Base-by-base conservation (phyloP, 2,329 filamentous ascomycete species). In the Trichophyton simii region DNA sequence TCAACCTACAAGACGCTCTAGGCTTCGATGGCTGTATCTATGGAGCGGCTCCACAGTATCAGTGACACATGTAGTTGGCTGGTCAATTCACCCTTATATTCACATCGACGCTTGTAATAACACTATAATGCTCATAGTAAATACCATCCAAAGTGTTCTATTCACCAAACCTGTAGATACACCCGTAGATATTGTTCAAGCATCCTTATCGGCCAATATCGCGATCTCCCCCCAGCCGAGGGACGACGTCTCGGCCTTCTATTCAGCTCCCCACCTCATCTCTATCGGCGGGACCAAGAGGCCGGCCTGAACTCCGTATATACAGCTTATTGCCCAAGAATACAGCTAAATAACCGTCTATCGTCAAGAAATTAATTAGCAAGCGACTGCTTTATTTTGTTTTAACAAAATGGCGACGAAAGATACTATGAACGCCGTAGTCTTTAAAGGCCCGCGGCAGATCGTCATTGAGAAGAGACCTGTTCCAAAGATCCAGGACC, bases 351-450 rank as follows among this genome's bases (percentile, higher is more conserved):
- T 31, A 31, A 1, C 11, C 3, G 34, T 11, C 34, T 38, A 38
- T 38, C 34, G 11, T 13, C 9, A 13, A 38, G 34, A 38, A 31
- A 38, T 13, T 13, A 38, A 38, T 13, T 38, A 38, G 3, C 34
- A 38, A 9, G 34, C 3, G 3, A 13, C 34, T 38, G 1, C 6
- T 7, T 38, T 38, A 3, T 2, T 38, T 9, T 0, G 34, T 38
- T 38, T 38, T 13, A 13, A 13, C 8, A 9, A 38, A 61, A 75
- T 75, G 73, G 61, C 68, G 15, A 65, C 63, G 8, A 68, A 69
- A 65, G 66, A 72, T 62, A 88, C 82, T 0, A 96, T 96, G 91
- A 88, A 88, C 73, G 90, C 90, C 34, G 89, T 96, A 34, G 83
- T 96, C 60, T 95, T 96, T 76, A 86, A 92, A 64, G 89, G 87